These are phyloP conservation scores for Chalciporus pseudorubinellus DNA, from an alignment of 768 basidiomycete species.

Conservation along the genomic window DNA sequence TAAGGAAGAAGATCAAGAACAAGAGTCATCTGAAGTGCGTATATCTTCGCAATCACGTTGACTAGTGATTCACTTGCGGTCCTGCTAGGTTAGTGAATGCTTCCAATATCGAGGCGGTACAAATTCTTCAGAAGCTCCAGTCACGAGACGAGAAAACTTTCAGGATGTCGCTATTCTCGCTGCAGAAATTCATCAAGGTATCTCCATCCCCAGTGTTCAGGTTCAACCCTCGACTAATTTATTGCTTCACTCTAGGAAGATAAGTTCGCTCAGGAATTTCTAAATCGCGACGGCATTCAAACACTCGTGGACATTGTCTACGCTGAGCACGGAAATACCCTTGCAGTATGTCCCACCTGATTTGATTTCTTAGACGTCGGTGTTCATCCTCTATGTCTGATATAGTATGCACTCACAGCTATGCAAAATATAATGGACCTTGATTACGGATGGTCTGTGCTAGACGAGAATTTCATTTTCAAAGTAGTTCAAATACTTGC, in stretches of 20 bases:
- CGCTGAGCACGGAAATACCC: conserved; percentile 70
- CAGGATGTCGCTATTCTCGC: conserved; percentile 67
- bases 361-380: background rate
- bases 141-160: conserved; percentile 58
- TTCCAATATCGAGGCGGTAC: conserved; percentile 74
- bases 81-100: conserved; percentile 68
- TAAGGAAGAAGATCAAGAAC: conserved; percentile 75
- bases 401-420: conserved; percentile 77
- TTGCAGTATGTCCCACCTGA: conserved; percentile 56
- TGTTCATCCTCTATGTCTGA: background rate
- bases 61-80: background rate
- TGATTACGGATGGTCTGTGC: conserved; percentile 77
- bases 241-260: conserved; percentile 56
- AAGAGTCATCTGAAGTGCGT: conserved; percentile 77
- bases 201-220: conserved; percentile 15
- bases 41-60: background rate
- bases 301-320: conserved; percentile 72
- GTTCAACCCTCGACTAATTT: background rate
- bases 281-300: conserved; percentile 65
- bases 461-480: conserved; percentile 71
- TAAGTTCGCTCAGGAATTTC: conserved; percentile 76
- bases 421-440: conserved; percentile 89
- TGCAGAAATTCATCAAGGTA: conserved; percentile 80
- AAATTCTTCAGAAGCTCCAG: conserved; percentile 68
- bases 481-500: conserved; percentile 77